Conservation (phyloP, 2,329 filamentous ascomycete genomes). For the Mycosphaerella arachidis region DNA sequence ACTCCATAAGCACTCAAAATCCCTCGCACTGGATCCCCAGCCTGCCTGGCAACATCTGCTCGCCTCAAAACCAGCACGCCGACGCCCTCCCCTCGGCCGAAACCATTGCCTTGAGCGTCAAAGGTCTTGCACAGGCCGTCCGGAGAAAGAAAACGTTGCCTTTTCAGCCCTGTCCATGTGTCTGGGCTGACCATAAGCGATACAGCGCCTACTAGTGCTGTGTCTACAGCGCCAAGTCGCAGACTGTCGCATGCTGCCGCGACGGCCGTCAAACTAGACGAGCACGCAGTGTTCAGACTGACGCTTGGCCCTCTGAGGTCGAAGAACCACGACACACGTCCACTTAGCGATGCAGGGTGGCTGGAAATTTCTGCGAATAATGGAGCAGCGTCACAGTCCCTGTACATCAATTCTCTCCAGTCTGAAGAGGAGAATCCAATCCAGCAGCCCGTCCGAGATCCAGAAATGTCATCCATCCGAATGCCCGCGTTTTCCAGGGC, state of each 20-base stretch:
- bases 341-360: no score
- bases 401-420: slow-evolving; percentile 2
- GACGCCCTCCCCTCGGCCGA: slow-evolving; percentile 52
- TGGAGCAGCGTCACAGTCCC: slow-evolving; percentile 1
- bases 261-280: slow-evolving; percentile 37
- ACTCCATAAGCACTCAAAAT: slow-evolving; percentile 33
- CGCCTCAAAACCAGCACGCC: slow-evolving; percentile 28
- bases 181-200: no score
- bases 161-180: not conserved
- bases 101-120: slow-evolving; percentile 44
- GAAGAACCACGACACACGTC: slow-evolving; percentile 18
- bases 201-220: slow-evolving; percentile 13
- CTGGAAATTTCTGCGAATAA: no score
- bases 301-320: slow-evolving; percentile 19
- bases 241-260: slow-evolving; percentile 29
- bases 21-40: slow-evolving; percentile 29
- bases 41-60: slow-evolving; percentile 8
- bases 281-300: slow-evolving; percentile 44
- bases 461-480: slow-evolving; percentile 1
- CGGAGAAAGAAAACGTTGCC: slow-evolving; percentile 15
- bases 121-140: slow-evolving; percentile 28
- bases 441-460: slow-evolving; percentile 12
- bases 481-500: slow-evolving; percentile 3
- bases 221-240: slow-evolving; percentile 20
- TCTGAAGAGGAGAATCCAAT: slow-evolving; percentile 10